These are phyloP conservation scores for Populus davidiana DNA, from an alignment of 345 rosid species.

Conservation along the genomic window DNA sequence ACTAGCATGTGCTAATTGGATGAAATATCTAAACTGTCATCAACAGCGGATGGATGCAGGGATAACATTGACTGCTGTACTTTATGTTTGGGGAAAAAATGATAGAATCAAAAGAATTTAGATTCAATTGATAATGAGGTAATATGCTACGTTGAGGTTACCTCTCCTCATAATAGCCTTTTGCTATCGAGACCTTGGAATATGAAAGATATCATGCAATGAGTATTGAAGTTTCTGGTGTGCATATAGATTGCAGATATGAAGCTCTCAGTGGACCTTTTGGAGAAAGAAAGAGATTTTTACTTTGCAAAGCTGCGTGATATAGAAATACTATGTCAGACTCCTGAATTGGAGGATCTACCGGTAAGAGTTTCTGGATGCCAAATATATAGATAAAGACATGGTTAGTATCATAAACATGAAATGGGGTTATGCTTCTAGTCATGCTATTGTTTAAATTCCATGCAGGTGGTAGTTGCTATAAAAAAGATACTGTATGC, in stretches of 20 bases:
- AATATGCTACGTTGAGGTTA: not conserved
- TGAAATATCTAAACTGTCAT: not conserved
- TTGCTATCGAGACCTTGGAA: not conserved
- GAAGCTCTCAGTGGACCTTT: slow-evolving; percentile 66
- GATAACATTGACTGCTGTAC: not conserved
- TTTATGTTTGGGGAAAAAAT: not conserved
- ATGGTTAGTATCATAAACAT: not conserved
- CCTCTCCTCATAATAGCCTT: not conserved
- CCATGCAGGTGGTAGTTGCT: slow-evolving; percentile 66
- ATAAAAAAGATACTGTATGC: slow-evolving; percentile 86
- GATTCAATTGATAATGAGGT: not conserved
- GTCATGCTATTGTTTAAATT: not conserved
- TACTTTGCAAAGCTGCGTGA: slow-evolving; percentile 87
- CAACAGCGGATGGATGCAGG: not conserved
- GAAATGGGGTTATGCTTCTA: not conserved
- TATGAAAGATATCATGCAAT: not conserved
- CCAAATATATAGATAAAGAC: not conserved
- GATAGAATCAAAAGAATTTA: not conserved
- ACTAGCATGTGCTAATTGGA: not conserved
- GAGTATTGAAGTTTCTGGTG: slow-evolving; percentile 4
- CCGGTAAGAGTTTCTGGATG: slow-evolving; percentile 49
- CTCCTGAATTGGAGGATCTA: slow-evolving; percentile 57
- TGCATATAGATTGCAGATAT: slow-evolving; percentile 56
- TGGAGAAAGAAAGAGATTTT: slow-evolving; percentile 92
- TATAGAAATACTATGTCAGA: slow-evolving; percentile 77